These are phyloP conservation scores for Daldinia loculata DNA, from an alignment of 495 filamentous ascomycete species.

Conservation along the genomic window DNA sequence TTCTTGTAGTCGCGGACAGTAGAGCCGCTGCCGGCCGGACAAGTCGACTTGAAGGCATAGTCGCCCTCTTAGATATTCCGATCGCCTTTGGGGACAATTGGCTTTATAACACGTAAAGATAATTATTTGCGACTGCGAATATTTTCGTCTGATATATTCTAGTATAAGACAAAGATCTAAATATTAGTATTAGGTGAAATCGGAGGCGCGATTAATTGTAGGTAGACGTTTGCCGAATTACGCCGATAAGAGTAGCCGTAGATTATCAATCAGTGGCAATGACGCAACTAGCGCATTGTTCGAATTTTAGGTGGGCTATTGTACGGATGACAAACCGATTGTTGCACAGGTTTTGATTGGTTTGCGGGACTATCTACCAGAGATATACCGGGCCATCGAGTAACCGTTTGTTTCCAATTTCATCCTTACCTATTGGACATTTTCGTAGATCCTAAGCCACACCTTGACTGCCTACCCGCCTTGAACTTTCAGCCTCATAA, in stretches of 20 bases:
- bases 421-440: no score
- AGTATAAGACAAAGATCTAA: not conserved
- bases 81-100: not conserved
- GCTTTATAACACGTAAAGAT: not conserved
- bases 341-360: not conserved
- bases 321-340: slow-evolving; percentile 7
- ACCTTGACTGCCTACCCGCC: not conserved
- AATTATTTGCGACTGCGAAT: not conserved
- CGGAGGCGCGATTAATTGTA: slow-evolving; percentile 16
- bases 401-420: no score
- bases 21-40: slow-evolving; percentile 40
- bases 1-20: slow-evolving; percentile 33
- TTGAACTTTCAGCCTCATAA: slow-evolving; percentile 4
- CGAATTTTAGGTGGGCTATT: not conserved
- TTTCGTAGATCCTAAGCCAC: slow-evolving; percentile 2
- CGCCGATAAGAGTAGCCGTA: slow-evolving; percentile 35
- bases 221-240: slow-evolving; percentile 27
- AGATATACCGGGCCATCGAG: no score
- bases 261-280: slow-evolving; percentile 44
- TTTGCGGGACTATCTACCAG: not conserved
- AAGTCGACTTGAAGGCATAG: slow-evolving; percentile 43
- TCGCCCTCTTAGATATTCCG: not conserved
- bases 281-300: slow-evolving; percentile 23
- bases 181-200: slow-evolving; percentile 20
- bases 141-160: not conserved